Evolutionary conservation across 2,329 filamentous ascomycete species (phyloP), one percentile per base, ranked within the genome.

Genomic region (Chaetomium globosum): DNA sequence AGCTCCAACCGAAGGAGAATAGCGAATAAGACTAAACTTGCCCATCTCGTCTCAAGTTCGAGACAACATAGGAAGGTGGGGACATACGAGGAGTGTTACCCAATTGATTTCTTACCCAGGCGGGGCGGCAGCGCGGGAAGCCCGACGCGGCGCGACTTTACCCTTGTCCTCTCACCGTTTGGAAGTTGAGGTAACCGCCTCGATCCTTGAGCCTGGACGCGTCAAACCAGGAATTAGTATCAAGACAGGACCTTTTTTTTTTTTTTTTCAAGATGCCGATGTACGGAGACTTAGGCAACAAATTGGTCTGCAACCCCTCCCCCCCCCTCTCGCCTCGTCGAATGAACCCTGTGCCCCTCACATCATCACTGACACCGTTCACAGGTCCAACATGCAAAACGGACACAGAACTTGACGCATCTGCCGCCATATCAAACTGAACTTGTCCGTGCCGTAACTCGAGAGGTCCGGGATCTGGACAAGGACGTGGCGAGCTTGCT

Each of bases 371-470:
- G 59, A 70, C 70, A 66, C 59, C 56, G 54, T 31, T 55, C 55
- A 26, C 71, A 97, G 92, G 93, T 96, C 72, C 90, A 94, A 82
- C 91, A 98, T 82, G 95, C 95, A 76, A 98, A 98, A 83, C 88
- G 95, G 75, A 96, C 91, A 21, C 92, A 95, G 78, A 90, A 91
- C 70, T 86, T 99, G 63, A 81, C 88, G 36, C 88, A 96, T 75
- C 85, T 99, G 2, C 95, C 95, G 0, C 89, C 93, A 3, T 98
- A 98, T 76, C 93, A 96, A 78, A 89, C 93, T 31, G 95, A 98
- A 75, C 85, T 96, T 53, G 92, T 98, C 62, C 93, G 93, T 64
- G 86, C 87, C 23, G 90, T 96, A 57, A 90, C 92, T 2, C 89
- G 93, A 73, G 95, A 99, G 83, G 93, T 97, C 26, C 90, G 93